Evolutionary conservation across 805 yeast species (phyloP), one percentile per base, ranked within the genome.

Genomic region (Tetrapisispora iriomotensis): DNA sequence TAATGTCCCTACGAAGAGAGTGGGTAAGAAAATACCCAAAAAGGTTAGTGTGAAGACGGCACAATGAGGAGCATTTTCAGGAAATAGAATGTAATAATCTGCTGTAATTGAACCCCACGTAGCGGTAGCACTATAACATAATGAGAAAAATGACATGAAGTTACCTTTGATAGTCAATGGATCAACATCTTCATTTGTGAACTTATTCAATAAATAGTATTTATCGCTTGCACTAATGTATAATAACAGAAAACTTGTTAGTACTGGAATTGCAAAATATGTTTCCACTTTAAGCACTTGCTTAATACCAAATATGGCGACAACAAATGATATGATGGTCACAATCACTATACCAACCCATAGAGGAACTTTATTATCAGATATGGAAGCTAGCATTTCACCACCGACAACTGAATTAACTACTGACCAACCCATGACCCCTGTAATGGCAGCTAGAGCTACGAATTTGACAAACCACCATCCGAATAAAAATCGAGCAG

Each of bases 331-430:
- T 9, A 78, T 57, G 2, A 74, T 60, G 10, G 82, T 74, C 41
- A 85, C 79, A 36, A 86, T 77, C 20, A 81, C 59, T 41, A 86
- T 80, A 4, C 95, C 95, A 15, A 77, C 77, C 53, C 77, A 75
- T 28, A 84, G 53, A 2, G 94, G 85, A 1, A 85, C 70, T 44
- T 67, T 70, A 13, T 74, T 82, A 48, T 77, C 62, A 29, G 86
- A 77, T 17, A 86, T 65, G 30, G 81, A 71, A 8, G 75, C 68
- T 35, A 86, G 60, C 43, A 86, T 79, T 60, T 86, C 87, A 15
- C 96, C 96, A 28, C 94, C 95, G 41, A 84, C 78, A 36, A 85
- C 92, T 48, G 82, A 74, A 55, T 84, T 85, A n/a, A 85, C 87
- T 26, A 86, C 79, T n/a, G 90, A 75, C 95, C 95, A 86, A n/a